Percentiles rank a stretch among this genome's conserved stretches.
Conservation (phyloP, 352 stramenopile species). For the Elongisporangium anandrum region DNA sequence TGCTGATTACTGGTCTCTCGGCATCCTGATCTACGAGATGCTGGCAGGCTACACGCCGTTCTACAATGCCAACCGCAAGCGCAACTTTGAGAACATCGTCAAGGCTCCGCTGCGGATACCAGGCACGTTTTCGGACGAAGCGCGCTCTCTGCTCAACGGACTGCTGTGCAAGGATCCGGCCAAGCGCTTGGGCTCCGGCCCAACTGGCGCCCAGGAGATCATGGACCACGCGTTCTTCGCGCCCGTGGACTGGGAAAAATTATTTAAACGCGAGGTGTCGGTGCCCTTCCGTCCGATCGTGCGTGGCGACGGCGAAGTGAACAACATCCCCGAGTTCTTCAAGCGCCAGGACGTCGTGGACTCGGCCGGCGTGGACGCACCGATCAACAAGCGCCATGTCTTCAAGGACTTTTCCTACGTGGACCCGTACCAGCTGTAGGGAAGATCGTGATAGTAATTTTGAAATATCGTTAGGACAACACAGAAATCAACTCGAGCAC, state of each 20-base stretch:
- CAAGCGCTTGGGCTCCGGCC: conserved; percentile 69
- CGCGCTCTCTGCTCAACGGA: conserved; percentile 62
- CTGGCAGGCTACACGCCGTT: conserved; percentile 76
- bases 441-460: not conserved
- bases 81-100: conserved; percentile 88
- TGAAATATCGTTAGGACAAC: not conserved
- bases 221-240: conserved; percentile 85
- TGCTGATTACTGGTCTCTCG: conserved; percentile 88
- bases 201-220: conserved; percentile 66
- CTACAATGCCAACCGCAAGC: conserved; percentile 70
- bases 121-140: conserved; percentile 71
- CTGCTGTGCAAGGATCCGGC: conserved; percentile 73
- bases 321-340: conserved; percentile 80
- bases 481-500: not conserved
- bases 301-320: conserved; percentile 66
- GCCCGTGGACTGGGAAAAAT: conserved; percentile 68
- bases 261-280: conserved; percentile 68
- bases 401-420: conserved; percentile 81
- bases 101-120: conserved; percentile 70
- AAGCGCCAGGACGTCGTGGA: conserved; percentile 74
- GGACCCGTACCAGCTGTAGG: conserved; percentile 58
- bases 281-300: conserved; percentile 67
- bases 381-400: conserved; percentile 61
- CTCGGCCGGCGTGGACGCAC: conserved; percentile 51
- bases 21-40: conserved; percentile 85